Evolutionary conservation across 1,139 yeast genomes (phyloP).

Genomic region (Fermentozyma sake): DNA sequence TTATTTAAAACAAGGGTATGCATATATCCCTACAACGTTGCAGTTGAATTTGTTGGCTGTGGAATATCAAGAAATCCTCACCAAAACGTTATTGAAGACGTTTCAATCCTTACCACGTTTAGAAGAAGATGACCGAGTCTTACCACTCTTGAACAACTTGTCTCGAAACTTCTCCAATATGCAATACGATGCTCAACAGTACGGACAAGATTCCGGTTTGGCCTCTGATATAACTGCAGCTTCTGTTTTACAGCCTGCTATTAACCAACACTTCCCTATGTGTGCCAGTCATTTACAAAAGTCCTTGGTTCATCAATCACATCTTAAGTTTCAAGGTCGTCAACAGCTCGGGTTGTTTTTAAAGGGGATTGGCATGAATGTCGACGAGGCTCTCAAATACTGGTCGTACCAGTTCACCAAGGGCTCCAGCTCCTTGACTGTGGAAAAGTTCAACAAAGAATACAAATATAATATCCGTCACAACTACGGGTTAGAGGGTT

Average conservation of each 20-base stretch:
- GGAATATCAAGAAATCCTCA: slow-evolving; percentile 60
- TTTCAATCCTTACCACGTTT: slow-evolving; percentile 77
- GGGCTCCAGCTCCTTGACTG: slow-evolving; percentile 44
- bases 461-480: slow-evolving; percentile 86
- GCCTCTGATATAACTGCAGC: slow-evolving; percentile 58
- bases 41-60: slow-evolving; percentile 65
- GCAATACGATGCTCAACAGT: slow-evolving; percentile 41
- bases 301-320: slow-evolving; percentile 57
- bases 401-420: slow-evolving; percentile 75
- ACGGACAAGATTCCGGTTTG: slow-evolving; percentile 25
- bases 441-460: slow-evolving; percentile 81
- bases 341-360: slow-evolving; percentile 80
- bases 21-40: slow-evolving; percentile 79
- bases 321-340: slow-evolving; percentile 78
- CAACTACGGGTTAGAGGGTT: slow-evolving; percentile 88
- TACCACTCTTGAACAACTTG: slow-evolving; percentile 77
- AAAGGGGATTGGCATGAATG: slow-evolving; percentile 81
- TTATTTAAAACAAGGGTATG: slow-evolving; percentile 62
- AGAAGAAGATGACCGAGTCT: slow-evolving; percentile 86
- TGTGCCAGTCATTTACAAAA: slow-evolving; percentile 72
- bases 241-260: slow-evolving; percentile 52
- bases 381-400: slow-evolving; percentile 83
- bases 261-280: slow-evolving; percentile 70
- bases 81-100: slow-evolving; percentile 55
- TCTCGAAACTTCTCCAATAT: slow-evolving; percentile 66